Percentiles rank a stretch among this genome's conserved stretches.
These are phyloP conservation scores for Knoxia roxburghii DNA, from an alignment of 257 asterid genomes.

Conservation along the genomic window DNA sequence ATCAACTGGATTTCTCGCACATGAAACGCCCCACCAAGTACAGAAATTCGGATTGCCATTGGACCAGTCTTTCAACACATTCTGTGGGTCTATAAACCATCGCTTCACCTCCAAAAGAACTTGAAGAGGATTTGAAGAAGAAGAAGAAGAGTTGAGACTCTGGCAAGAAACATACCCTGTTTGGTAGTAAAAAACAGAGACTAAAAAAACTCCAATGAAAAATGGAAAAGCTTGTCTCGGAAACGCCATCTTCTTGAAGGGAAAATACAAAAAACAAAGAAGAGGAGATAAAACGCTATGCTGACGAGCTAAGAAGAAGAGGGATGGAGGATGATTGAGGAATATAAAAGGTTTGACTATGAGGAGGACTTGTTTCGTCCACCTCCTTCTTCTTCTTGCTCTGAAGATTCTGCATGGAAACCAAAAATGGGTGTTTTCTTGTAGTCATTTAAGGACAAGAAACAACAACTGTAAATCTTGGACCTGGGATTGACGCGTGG, in stretches of 20 bases:
- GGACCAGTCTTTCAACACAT: conserved; percentile 60
- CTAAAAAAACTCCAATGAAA: conserved; percentile 10
- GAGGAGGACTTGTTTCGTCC: neutral
- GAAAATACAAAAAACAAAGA: neutral
- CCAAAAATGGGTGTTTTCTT: conserved; percentile 7
- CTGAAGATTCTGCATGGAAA: conserved; percentile 19
- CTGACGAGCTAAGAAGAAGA: neutral
- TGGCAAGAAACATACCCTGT: conserved; percentile 15
- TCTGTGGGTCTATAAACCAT: conserved; percentile 49
- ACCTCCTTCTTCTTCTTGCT: conserved; percentile 10
- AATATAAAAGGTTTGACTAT: conserved; percentile 18
- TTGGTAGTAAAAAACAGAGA: conserved; percentile 10
- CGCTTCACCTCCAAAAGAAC: conserved; percentile 48
- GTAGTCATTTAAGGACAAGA: conserved; percentile 16
- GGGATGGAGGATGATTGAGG: neutral
- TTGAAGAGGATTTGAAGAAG: conserved; percentile 23
- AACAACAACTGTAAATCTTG: conserved; percentile 17
- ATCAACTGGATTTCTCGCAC: conserved; percentile 18
- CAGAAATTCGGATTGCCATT: conserved; percentile 36
- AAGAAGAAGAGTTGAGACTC: conserved; percentile 10
- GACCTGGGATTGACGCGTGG: conserved; percentile 21
- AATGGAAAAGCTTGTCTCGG: neutral
- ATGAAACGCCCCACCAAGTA: conserved; percentile 62
- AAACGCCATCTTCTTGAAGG: conserved; percentile 15
- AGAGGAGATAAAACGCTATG: conserved; percentile 1